Conservation (phyloP, 2,329 filamentous ascomycete genomes). For the Fusarium nematophilum region DNA sequence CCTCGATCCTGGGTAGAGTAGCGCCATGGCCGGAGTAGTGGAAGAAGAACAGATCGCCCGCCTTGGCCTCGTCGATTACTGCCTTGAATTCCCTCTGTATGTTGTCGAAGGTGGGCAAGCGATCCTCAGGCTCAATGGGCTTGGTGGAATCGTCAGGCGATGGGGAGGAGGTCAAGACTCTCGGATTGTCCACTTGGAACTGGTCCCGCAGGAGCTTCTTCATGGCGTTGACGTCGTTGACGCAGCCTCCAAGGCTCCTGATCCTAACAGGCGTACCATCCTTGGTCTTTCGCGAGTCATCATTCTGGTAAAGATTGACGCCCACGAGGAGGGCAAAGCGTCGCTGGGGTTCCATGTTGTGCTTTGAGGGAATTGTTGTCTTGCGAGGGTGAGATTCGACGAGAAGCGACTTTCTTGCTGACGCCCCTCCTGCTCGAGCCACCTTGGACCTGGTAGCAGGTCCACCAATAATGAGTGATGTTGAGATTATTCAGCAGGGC, state of each 20-base stretch:
- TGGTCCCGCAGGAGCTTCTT: neutral
- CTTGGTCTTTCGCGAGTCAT: neutral
- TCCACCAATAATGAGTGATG: too few relatives aligned
- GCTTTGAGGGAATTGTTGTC: too few relatives aligned
- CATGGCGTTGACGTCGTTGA: slow-evolving; percentile 5
- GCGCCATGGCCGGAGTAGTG: slow-evolving; percentile 20
- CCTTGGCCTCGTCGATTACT: neutral
- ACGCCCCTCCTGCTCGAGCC: too few relatives aligned
- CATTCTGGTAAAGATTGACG: neutral
- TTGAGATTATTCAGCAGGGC: too few relatives aligned
- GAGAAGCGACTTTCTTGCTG: too few relatives aligned
- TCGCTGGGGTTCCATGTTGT: too few relatives aligned
- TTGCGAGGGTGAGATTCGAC: too few relatives aligned
- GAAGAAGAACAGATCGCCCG: slow-evolving; percentile 21
- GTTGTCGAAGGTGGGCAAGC: slow-evolving; percentile 3
- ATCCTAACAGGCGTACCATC: neutral
- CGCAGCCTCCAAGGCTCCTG: neutral
- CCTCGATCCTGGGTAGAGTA: neutral
- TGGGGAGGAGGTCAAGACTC: slow-evolving; percentile 7
- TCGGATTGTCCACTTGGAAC: neutral
- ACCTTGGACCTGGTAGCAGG: too few relatives aligned
- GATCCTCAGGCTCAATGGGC: neutral
- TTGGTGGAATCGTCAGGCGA: neutral
- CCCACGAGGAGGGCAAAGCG: neutral
- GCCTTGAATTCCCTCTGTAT: slow-evolving; percentile 7